These are phyloP conservation scores for Colletotrichum magnum DNA, from an alignment of 2,329 filamentous ascomycete genomes.

Conservation along the genomic window DNA sequence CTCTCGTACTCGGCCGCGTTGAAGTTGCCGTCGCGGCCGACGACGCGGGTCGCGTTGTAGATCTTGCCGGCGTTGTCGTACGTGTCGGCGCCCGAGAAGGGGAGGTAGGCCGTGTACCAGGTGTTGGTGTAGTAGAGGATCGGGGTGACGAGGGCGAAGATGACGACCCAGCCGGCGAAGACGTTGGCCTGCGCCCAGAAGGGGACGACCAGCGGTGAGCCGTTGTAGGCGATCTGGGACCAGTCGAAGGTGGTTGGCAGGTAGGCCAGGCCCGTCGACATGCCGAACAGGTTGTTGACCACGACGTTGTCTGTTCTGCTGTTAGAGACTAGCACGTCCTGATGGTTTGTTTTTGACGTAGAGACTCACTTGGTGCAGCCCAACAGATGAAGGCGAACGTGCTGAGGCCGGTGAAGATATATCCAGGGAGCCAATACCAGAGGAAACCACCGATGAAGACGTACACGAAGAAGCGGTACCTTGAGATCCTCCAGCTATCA, in stretches of 20 bases:
- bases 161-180: constrained; percentile 71
- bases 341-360: constrained; percentile 21
- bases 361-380: constrained; percentile 53
- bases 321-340: constrained; percentile 31
- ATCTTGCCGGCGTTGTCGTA: constrained; percentile 63
- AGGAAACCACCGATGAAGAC: constrained; percentile 58
- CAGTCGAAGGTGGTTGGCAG: constrained; percentile 50
- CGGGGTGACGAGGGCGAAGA: constrained; percentile 68
- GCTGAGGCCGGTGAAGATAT: constrained; percentile 58
- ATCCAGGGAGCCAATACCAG: constrained; percentile 64
- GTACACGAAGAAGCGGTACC: constrained; percentile 54
- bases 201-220: constrained; percentile 61
- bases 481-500: constrained; percentile 52
- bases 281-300: constrained; percentile 77
- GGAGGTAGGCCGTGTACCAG: constrained; percentile 69
- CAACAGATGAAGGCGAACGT: constrained; percentile 63
- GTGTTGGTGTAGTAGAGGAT: constrained; percentile 72
- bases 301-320: constrained; percentile 65
- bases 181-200: constrained; percentile 74
- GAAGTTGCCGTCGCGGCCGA: constrained; percentile 56
- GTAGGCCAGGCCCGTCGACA: constrained; percentile 48
- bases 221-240: constrained; percentile 44
- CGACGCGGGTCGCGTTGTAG: constrained; percentile 66
- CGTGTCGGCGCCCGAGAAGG: constrained; percentile 66
- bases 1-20: constrained; percentile 62